Base-by-base conservation (phyloP, 2,329 filamentous ascomycete species). In the Berkeleyomyces basicola region DNA sequence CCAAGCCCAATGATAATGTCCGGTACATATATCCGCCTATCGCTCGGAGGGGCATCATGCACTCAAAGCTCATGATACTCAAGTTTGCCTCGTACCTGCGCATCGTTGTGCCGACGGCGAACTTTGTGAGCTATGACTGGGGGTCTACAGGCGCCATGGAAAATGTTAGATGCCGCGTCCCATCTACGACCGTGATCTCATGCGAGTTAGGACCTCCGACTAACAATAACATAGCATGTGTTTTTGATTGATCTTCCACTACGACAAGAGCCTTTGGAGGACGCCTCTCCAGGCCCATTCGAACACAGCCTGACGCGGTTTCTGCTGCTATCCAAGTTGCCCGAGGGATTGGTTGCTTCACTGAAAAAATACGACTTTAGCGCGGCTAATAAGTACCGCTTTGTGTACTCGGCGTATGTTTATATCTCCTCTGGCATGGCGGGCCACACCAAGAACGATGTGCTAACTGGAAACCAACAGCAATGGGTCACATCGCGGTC, bases 21-120 rank as follows among this genome's bases (percentile, higher is more conserved):
- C 81, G 81, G 23, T 85, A 85, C 62, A 90, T 88, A 70, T 96
- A 97, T 70, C 92, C 92, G 14, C 80, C 81, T 1, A 92, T 96
- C 88, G 77, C 82, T 47, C 81, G 83, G 1, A 77, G 81, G 4
- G 86, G 84, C 33, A 84, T 80, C 68, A 96, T 97, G 90, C 93
- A 97, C 72, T 95, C 90, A 59, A 97, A 99, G 71, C 77, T 97
- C 51, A 91, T 95, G 80, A 74, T 97, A 1, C 78, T 97, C n/a
- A 92, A 90, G 68, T 88, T 90, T 68, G 74, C 80, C 0, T 74
- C 74, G 1, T 84, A 90, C 70, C 73, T 96, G 14, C 83, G 93
- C 5, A 78, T 99, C 53, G 92, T 87, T 0, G 77, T 97, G 1
- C 90, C 93, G 0, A 92, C 86, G 3, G 93, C 90, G 1, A 99